Base-by-base conservation (phyloP, 805 yeast genomes). In the Saccharomycopsis sp. region DNA sequence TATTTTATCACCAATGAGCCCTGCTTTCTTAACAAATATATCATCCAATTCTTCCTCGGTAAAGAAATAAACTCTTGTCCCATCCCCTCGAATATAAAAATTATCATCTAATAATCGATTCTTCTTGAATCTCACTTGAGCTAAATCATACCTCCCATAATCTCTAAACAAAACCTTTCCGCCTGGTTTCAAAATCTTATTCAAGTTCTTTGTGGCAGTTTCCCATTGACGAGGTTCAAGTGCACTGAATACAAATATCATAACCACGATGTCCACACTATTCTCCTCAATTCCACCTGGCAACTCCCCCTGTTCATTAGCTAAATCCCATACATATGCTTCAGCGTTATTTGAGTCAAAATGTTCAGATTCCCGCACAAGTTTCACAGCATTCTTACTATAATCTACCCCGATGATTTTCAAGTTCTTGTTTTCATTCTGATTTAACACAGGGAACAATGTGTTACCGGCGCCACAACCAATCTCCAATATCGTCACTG, bases 381-480 rank as follows among this genome's bases (percentile, higher is more conserved):
- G 62, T 50, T 90, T 88, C 14, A 93, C 93, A 0, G 98, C 98
- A 51, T 81, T 81, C 48, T 81, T 78, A 47, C 94, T 83, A 60
- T 84, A 93, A 63, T 93, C 98, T 40, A 88, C 93, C 2, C 95
- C 98, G 44, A 77, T 72, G 5, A 93, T 75, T 53, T 67, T 72
- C 42, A 93, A 65, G 22, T 79, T 64, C n/a, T 80, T 79, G 63
- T 93, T 93, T 60, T 85, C 71, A 60, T 93, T 93, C 54, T 83
- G 88, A 44, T 73, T 73, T 47, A 93, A 65, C 17, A 93, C 81
- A 3, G 98, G 98, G 61, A 83, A 93, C 68, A 93, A 75, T 0
- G 98, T 93, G 62, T 93, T 93, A 8, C 98, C 98, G 4, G 96
- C 97, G 45, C 98, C 98, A 65, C 98, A 93, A 2, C 98, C 98